These are phyloP conservation scores for Juglanconis juglandina DNA, from an alignment of 2,329 filamentous ascomycete genomes.

Conservation along the genomic window DNA sequence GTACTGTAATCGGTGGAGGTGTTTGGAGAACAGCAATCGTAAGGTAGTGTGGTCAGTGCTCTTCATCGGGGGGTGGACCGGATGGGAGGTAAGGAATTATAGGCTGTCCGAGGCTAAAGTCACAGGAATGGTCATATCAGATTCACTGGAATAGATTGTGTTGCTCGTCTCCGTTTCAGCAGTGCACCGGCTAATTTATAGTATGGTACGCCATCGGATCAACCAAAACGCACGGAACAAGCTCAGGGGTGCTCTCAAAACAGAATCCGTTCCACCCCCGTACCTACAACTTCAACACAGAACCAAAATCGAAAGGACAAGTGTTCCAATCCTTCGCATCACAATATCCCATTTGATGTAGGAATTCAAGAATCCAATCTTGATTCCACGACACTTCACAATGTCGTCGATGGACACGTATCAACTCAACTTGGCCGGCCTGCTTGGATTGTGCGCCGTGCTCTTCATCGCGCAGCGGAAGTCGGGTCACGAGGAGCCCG, in stretches of 20 bases:
- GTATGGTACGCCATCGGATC: neutral
- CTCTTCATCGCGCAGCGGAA: slow-evolving; percentile 24
- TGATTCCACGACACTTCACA: neutral
- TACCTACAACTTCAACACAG: neutral
- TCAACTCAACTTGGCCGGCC: slow-evolving; percentile 30
- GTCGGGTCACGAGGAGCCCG: neutral
- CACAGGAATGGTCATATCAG: too few species aligned
- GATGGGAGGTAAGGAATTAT: too few species aligned
- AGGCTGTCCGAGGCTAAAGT: too few species aligned
- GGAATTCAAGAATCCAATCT: neutral
- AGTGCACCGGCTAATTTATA: neutral
- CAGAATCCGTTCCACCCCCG: slow-evolving; percentile 3
- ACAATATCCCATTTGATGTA: neutral
- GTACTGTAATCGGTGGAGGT: too few species aligned
- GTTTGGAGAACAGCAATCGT: too few species aligned
- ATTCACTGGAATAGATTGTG: too few species aligned
- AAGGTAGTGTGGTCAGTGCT: too few species aligned
- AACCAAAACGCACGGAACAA: slow-evolving; percentile 2
- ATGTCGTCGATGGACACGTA: slow-evolving; percentile 28
- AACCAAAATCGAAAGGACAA: neutral
- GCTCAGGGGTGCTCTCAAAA: slow-evolving; percentile 11
- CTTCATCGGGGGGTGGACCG: too few species aligned
- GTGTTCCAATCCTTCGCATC: neutral
- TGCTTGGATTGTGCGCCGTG: slow-evolving; percentile 30
- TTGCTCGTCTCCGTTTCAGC: neutral